A percentile compares a stretch with the other conserved stretches of the same genome.
Evolutionary conservation across 768 basidiomycete genomes (phyloP).

Genomic region (Amanita subjunquillea): DNA sequence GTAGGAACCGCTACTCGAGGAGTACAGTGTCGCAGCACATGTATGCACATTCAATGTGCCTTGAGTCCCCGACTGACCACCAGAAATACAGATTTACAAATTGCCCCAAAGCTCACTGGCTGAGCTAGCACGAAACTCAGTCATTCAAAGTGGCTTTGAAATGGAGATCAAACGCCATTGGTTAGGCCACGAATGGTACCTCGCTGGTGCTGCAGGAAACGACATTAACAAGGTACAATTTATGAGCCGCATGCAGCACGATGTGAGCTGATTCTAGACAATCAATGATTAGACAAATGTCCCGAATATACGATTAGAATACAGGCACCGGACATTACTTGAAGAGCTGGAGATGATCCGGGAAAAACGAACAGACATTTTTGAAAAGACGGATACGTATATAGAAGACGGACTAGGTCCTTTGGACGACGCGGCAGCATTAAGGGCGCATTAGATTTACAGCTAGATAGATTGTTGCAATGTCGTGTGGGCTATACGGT

Average conservation of each 20-base stretch:
- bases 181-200: conserved; percentile 90
- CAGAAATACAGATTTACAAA: conserved; percentile 73
- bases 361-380: neutral
- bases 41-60: conserved; percentile 29
- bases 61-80: neutral
- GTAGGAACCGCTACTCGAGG: conserved; percentile 89
- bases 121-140: conserved; percentile 96
- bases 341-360: conserved; percentile 49
- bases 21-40: conserved; percentile 97
- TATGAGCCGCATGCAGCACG: neutral
- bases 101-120: conserved; percentile 89
- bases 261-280: neutral
- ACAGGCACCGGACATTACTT: conserved; percentile 79
- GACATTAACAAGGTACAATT: conserved; percentile 81
- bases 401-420: neutral
- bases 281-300: conserved; percentile 74
- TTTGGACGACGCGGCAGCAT: neutral
- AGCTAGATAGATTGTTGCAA: no score
- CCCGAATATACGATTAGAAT: conserved; percentile 83
- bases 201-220: conserved; percentile 88
- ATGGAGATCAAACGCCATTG: conserved; percentile 97
- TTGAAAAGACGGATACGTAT: neutral
- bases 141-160: conserved; percentile 94
- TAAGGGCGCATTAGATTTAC: neutral
- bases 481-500: no score